Evolutionary conservation across 1,284 basidiomycete genomes (phyloP).

Genomic region (Sphaerobolus stellatus): DNA sequence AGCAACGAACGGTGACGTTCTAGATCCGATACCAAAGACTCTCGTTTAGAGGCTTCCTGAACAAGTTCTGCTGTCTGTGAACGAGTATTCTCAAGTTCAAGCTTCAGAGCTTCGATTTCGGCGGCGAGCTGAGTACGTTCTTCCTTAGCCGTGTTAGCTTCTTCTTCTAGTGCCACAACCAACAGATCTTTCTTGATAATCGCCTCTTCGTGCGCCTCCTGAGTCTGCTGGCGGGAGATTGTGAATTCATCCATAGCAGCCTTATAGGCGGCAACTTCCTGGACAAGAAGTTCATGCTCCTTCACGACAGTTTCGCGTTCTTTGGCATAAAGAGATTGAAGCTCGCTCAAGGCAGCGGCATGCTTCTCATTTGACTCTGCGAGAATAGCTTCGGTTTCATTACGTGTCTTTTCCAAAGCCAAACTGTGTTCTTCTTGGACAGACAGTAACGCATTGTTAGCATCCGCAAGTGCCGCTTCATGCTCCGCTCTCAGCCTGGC

Average conservation of each 20-base stretch:
- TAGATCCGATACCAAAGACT: constrained; percentile 69
- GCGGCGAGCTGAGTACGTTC: constrained; percentile 55
- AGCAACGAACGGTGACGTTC: constrained; percentile 74
- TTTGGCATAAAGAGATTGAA: constrained; percentile 32
- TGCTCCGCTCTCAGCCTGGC: constrained; percentile 46
- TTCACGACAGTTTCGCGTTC: constrained; percentile 40
- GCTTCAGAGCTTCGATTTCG: constrained; percentile 55
- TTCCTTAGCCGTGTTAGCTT: constrained; percentile 44
- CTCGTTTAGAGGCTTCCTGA: constrained; percentile 70
- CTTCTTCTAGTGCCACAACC: constrained; percentile 49
- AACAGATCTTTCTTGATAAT: constrained; percentile 50
- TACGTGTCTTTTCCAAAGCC: constrained; percentile 40
- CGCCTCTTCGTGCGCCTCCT: constrained; percentile 48
- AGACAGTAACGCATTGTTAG: constrained; percentile 43
- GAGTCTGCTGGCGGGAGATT: constrained; percentile 49
- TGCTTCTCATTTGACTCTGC: constrained; percentile 43
- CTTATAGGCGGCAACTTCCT: constrained; percentile 66
- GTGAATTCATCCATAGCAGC: constrained; percentile 56
- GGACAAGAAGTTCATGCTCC: constrained; percentile 50
- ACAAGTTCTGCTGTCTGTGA: constrained; percentile 60
- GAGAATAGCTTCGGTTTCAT: constrained; percentile 38
- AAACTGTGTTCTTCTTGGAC: constrained; percentile 47
- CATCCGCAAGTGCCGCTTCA: constrained; percentile 41
- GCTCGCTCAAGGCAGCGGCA: constrained; percentile 36
- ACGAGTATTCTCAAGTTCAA: constrained; percentile 58